Conservation (phyloP, 176 grass and related monocot species). For the Secale cereale region DNA sequence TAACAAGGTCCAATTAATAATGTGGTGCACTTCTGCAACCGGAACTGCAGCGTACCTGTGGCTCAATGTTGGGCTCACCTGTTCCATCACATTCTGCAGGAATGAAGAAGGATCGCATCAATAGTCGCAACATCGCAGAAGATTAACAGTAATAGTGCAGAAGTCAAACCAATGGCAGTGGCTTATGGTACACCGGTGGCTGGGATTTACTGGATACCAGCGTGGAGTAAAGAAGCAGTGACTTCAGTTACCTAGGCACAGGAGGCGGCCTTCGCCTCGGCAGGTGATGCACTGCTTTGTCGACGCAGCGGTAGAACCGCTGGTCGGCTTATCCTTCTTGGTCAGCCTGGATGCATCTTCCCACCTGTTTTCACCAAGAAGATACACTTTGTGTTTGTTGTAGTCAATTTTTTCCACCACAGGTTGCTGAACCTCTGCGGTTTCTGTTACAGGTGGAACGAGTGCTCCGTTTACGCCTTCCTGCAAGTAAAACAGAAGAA, state of each 20-base stretch:
- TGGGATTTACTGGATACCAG: background rate
- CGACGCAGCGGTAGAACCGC: slow-evolving; percentile 2
- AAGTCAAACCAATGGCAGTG: background rate
- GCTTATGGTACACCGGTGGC: background rate
- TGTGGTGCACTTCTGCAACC: background rate
- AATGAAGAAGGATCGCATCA: background rate
- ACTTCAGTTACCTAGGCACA: slow-evolving; percentile 71
- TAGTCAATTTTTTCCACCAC: slow-evolving; percentile 45
- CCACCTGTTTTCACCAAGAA: slow-evolving; percentile 96
- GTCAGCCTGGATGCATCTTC: slow-evolving; percentile 76
- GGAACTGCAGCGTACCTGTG: slow-evolving; percentile 51
- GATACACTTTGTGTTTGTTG: slow-evolving; percentile 64
- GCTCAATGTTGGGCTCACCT: slow-evolving; percentile 85
- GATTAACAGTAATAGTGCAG: background rate
- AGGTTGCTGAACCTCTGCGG: slow-evolving; percentile 49
- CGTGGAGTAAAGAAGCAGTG: background rate
- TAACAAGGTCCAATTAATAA: background rate
- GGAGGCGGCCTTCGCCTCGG: slow-evolving; percentile 69
- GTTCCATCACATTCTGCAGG: slow-evolving; percentile 84
- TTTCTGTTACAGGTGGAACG: slow-evolving; percentile 46
- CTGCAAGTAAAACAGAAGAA: slow-evolving; percentile 18
- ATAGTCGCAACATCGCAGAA: background rate
- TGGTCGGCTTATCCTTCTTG: slow-evolving; percentile 41
- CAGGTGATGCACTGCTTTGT: slow-evolving; percentile 69
- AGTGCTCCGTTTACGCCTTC: slow-evolving; percentile 60